Base-by-base conservation (phyloP, 768 basidiomycete species). In the Rhizopogon salebrosus region DNA sequence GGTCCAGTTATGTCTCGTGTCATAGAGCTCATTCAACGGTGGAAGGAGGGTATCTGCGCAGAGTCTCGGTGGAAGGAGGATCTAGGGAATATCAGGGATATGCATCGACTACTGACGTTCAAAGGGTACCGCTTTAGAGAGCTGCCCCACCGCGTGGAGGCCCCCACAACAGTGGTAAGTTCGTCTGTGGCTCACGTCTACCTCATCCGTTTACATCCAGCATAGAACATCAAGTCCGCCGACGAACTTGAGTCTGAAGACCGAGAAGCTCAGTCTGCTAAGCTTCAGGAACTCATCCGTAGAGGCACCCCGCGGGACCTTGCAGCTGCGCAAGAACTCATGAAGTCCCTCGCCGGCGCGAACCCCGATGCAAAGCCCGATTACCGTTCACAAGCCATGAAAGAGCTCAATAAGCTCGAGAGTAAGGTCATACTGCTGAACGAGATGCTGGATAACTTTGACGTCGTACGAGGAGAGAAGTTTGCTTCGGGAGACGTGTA, bases 261-360 rank as follows among this genome's bases (percentile, higher is more conserved):
- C 66, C 80, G 97, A 11, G 86, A 85, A 54, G 97, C 95, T 0
- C 95, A 99, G 65, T 86, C 87, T 0, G 97, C 97, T 0, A 98
- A 99, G 75, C 78, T 99, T n/a, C 97, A 99, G 70, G 97, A 99
- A 67, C 82, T 98, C 36, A 98, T 99, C 54, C 83, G 97, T 41
- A 76, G 97, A 51, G 97, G 95, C 13, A 95, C 95, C 18, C 97
- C 97, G 0, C 83, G 92, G 58, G 97, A 99, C 70, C 80, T 99
- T 1, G 89, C 88, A 1, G 92, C 89, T 5, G 97, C 97, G 11
- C 95, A 99, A 64, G 95, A 99, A 63, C 77, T 99, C 31, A 98
- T 99, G 95, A 98, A 98, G 67, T 72, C 84, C 0, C 78, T 99
- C 41, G 89, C 95, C 5, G 95, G 97, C 26, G 95, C 95, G 3